phyloP scores from a whole-genome alignment of 495 filamentous ascomycete species.

The Hyphodiscus hymeniophilus region DNA sequence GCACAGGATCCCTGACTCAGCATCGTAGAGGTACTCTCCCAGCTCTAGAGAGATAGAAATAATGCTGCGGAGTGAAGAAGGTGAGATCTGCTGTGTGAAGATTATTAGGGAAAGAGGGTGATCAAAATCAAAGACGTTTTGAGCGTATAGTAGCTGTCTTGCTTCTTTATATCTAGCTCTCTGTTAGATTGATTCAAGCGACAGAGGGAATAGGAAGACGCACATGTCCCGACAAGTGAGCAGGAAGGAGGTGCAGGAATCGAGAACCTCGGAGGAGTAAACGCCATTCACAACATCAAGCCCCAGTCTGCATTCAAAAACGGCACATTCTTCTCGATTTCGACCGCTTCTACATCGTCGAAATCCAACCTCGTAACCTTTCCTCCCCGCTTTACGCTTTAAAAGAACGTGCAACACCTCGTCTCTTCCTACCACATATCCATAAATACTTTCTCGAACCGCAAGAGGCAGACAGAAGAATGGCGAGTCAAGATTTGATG shows the following conservation, averaged over 20 bases:
- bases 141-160: neutral
- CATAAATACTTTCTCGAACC: slow-evolving; percentile 1
- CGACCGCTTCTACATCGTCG: neutral
- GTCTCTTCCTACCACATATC: neutral
- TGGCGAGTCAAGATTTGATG: neutral
- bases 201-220: neutral
- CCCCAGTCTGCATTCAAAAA: neutral
- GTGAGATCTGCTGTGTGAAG: neutral
- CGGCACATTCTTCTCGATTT: neutral
- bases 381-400: neutral
- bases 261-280: no score
- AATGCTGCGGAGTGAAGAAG: neutral
- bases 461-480: slow-evolving; percentile 5
- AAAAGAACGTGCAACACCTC: slow-evolving; percentile 2
- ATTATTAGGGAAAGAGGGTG: neutral
- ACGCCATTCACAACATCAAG: neutral
- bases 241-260: no score
- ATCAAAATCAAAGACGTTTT: slow-evolving; percentile 7
- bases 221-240: slow-evolving; percentile 5
- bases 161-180: slow-evolving; percentile 2
- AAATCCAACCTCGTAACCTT: neutral
- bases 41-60: neutral
- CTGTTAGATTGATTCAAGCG: no score
- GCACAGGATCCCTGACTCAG: neutral
- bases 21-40: neutral